Conservation (phyloP, 2,329 filamentous ascomycete species). For the Cordyceps farinosa region DNA sequence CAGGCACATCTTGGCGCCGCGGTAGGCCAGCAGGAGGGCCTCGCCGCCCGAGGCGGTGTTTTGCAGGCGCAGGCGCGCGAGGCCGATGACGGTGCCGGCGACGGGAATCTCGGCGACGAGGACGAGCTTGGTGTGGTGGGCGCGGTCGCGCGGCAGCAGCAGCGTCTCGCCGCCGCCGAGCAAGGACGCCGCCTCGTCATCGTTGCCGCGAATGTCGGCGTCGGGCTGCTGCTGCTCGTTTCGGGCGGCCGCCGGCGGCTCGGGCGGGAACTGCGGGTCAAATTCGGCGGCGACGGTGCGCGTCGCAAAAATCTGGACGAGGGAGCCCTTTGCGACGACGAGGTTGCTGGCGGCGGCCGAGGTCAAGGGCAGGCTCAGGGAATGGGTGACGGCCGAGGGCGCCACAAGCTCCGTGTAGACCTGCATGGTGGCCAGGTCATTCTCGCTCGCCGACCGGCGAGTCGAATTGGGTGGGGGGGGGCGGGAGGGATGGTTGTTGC, state of each 20-base stretch:
- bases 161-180: constrained; percentile 60
- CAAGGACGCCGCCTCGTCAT: constrained; percentile 63
- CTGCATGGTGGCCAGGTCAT: constrained; percentile 65
- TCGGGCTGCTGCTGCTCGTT: constrained; percentile 34
- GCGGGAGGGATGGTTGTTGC: neutral
- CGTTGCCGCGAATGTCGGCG: constrained; percentile 52
- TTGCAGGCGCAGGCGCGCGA: constrained; percentile 71
- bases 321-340: constrained; percentile 84
- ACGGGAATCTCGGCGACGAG: constrained; percentile 81
- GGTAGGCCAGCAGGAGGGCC: constrained; percentile 76
- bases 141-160: constrained; percentile 58
- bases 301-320: constrained; percentile 85
- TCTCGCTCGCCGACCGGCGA: constrained; percentile 25
- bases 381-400: constrained; percentile 90
- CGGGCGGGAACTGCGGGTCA: constrained; percentile 41
- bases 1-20: constrained; percentile 88
- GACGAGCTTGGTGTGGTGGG: constrained; percentile 71
- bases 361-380: constrained; percentile 73
- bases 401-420: constrained; percentile 95
- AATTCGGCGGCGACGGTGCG: constrained; percentile 64
- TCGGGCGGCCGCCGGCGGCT: constrained; percentile 32
- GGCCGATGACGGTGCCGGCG: constrained; percentile 77
- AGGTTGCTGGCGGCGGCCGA: constrained; percentile 76
- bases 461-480: constrained; percentile 21
- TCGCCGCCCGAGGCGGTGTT: constrained; percentile 77